A percentile compares a stretch with the other conserved stretches of the same genome.
Evolutionary conservation across 2,329 filamentous ascomycete species (phyloP).

Genomic region (Penicillium sp.): DNA sequence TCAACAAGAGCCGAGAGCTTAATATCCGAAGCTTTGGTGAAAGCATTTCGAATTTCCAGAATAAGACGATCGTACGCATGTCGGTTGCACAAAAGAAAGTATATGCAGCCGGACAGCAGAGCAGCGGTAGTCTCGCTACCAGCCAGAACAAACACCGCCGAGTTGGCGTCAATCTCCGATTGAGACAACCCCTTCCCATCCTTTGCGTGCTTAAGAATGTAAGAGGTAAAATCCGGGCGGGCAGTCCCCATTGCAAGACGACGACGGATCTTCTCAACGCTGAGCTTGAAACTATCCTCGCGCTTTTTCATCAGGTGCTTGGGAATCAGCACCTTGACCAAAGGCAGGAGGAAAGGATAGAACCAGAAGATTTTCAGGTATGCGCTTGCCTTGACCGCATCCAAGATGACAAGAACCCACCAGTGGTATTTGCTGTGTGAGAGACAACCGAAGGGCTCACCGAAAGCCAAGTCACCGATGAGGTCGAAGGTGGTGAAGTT

Average conservation of each 20-base stretch:
- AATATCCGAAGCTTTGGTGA: conserved; percentile 22
- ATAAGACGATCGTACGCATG: conserved; percentile 21
- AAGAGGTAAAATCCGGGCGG: conserved; percentile 26
- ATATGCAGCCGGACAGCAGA: conserved; percentile 22
- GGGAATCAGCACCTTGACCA: conserved; percentile 16
- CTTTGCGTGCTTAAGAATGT: conserved; percentile 22
- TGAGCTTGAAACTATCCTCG: conserved; percentile 16
- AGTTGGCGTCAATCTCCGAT: conserved; percentile 24
- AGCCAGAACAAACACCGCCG: conserved; percentile 24
- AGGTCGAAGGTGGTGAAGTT: conserved; percentile 35
- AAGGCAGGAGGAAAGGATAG: conserved; percentile 18
- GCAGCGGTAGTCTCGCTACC: conserved; percentile 29
- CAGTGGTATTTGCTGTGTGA: conserved; percentile 26
- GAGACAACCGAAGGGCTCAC: conserved; percentile 33
- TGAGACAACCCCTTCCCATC: conserved; percentile 16
- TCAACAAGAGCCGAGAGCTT: conserved; percentile 13
- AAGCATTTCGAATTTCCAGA: conserved; percentile 26
- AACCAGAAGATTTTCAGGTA: conserved; percentile 23
- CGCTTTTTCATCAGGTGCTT: conserved; percentile 18
- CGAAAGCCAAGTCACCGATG: conserved; percentile 36
- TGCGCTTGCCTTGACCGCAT: conserved; percentile 23
- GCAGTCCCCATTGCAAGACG: conserved; percentile 15
- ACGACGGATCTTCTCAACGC: conserved; percentile 22
- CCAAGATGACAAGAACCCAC: conserved; percentile 31
- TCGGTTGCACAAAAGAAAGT: conserved; percentile 23